Conservation (phyloP, 1,139 yeast species). For the Blastobotrys ciferrii region DNA sequence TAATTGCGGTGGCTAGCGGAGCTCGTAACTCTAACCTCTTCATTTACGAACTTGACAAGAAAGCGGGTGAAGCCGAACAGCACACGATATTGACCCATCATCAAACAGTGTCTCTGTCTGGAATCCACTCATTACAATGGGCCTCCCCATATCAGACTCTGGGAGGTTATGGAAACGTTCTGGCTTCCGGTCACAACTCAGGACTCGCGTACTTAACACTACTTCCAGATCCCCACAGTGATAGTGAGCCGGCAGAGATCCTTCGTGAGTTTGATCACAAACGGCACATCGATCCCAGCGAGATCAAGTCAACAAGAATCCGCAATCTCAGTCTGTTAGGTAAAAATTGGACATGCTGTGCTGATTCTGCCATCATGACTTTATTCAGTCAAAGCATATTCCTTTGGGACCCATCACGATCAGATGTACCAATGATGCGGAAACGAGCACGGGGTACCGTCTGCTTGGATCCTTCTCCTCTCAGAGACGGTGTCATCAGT, state of each 20-base stretch:
- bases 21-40: conserved; percentile 54
- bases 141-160: conserved; percentile 41
- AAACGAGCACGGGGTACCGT: conserved; percentile 51
- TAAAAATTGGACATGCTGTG: conserved; percentile 43
- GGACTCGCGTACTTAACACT: conserved; percentile 69
- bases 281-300: conserved; percentile 45
- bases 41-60: conserved; percentile 55
- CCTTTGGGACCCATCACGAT: conserved; percentile 66
- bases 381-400: conserved; percentile 63
- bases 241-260: conserved; percentile 62
- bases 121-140: conserved; percentile 67
- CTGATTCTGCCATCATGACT: conserved; percentile 49
- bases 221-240: conserved; percentile 54
- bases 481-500: conserved; percentile 54
- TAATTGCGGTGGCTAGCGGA: conserved; percentile 67
- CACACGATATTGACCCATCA: conserved; percentile 56
- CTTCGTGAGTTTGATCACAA: conserved; percentile 72
- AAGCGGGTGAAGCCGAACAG: conserved; percentile 9
- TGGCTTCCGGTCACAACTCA: conserved; percentile 67
- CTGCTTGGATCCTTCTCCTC: conserved; percentile 51
- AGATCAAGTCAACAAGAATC: conserved; percentile 36
- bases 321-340: conserved; percentile 40
- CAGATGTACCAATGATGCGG: conserved; percentile 53
- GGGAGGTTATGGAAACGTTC: conserved; percentile 39
- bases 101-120: conserved; percentile 69